Conservation (phyloP, 2,329 filamentous ascomycete genomes). For the Venturiaceae sp. region DNA sequence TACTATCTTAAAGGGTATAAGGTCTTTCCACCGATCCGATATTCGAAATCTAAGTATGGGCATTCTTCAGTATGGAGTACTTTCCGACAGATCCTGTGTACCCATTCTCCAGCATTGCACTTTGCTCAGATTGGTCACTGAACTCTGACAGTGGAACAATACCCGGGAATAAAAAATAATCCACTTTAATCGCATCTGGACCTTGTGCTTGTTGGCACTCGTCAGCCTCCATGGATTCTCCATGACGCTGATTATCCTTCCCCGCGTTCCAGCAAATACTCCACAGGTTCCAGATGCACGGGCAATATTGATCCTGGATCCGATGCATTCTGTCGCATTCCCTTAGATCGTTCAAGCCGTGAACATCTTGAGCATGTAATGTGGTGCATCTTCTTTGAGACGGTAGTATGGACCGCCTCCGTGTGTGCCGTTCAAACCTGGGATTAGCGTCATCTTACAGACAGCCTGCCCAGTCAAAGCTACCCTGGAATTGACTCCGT, state of each 20-base stretch:
- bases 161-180: background rate
- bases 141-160: too few species aligned
- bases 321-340: background rate
- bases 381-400: background rate
- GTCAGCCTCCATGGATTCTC: background rate
- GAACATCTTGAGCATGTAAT: too few species aligned
- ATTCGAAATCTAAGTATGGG: too few species aligned
- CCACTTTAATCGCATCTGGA: too few species aligned
- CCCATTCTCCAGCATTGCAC: too few species aligned
- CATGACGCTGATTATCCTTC: background rate
- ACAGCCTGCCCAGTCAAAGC: background rate
- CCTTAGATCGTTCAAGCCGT: background rate
- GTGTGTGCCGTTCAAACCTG: background rate
- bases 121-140: too few species aligned
- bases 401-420: background rate
- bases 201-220: background rate
- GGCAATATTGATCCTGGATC: background rate
- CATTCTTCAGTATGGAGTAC: too few species aligned
- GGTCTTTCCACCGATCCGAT: too few species aligned
- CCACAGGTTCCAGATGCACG: background rate
- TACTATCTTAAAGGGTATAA: too few species aligned
- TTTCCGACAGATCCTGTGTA: too few species aligned
- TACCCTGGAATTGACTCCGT: background rate
- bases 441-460: background rate
- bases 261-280: background rate